These are phyloP conservation scores for Botrytis medusae DNA, from an alignment of 2,329 filamentous ascomycete genomes.

Conservation along the genomic window DNA sequence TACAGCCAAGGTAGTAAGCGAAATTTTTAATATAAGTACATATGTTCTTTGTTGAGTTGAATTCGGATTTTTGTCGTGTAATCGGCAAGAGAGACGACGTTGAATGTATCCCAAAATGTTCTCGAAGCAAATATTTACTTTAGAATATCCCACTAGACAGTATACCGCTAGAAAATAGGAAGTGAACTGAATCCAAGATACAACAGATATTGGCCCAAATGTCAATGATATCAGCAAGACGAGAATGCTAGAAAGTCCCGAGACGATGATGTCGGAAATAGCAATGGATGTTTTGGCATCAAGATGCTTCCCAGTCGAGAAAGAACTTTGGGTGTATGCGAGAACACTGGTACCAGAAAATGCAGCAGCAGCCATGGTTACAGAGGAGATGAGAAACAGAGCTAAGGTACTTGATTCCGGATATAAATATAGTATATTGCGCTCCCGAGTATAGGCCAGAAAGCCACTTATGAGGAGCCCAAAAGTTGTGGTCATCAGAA, in stretches of 20 bases:
- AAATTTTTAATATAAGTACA: background rate
- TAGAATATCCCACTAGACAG: background rate
- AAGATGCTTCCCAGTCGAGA: slow-evolving; percentile 21
- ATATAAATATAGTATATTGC: background rate
- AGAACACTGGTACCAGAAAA: slow-evolving; percentile 29
- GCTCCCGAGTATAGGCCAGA: slow-evolving; percentile 16
- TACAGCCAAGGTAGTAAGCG: background rate
- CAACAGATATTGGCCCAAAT: slow-evolving; percentile 26
- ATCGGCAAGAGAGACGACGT: slow-evolving; percentile 16
- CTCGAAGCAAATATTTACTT: background rate
- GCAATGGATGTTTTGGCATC: slow-evolving; percentile 23
- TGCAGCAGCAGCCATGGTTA: slow-evolving; percentile 24
- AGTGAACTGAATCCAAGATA: slow-evolving; percentile 29
- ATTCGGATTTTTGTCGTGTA: slow-evolving; percentile 15
- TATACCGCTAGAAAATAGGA: slow-evolving; percentile 24
- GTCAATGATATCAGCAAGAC: slow-evolving; percentile 26
- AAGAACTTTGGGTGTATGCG: slow-evolving; percentile 31
- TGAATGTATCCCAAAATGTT: background rate
- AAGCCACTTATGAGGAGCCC: slow-evolving; percentile 28
- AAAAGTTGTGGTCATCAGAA: slow-evolving; percentile 32
- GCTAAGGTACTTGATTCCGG: background rate
- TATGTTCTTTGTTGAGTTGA: background rate
- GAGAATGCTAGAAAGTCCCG: slow-evolving; percentile 25
- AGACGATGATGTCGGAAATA: slow-evolving; percentile 22
- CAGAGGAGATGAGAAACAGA: background rate